Evolutionary conservation across 331 rosid species (phyloP), one percentile per base, ranked within the genome.

Genomic region (Pyrus hybrid): DNA sequence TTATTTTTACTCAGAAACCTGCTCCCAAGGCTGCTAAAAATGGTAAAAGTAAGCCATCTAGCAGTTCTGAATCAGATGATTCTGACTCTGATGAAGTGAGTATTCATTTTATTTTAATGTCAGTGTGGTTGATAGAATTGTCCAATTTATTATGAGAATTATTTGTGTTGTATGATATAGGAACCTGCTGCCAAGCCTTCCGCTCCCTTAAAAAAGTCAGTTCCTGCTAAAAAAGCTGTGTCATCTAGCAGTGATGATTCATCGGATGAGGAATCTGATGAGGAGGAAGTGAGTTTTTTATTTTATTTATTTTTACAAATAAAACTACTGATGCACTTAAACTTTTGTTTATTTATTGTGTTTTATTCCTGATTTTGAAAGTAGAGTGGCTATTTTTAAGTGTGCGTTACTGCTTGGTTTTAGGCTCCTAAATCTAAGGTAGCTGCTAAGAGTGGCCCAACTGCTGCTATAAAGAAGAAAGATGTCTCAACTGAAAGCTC

Each of bases 351-450:
- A 47, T 11, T 35, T 11, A n/a, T 17, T 18, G 3, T 32, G 25
- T 25, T 61, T 13, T 8, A 37, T 45, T 30, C 23, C 1, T 35
- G 2, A 3, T 77, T 5, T 67, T 37, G 13, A 35, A 57, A 7
- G 4, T 5, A 45, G 21, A 30, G 13, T 5, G 16, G 5, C 51
- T 13, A 1, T 16, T 66, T 66, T 2, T 21, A 66, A 66, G 8
- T 12, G 53, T 33, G 8, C 5, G 14, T n/a, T 29, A 47, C 43
- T 13, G 20, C 4, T 6, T 62, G 56, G 5, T 29, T 60, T 14
- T 37, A 87, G 92, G 89, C 32, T 16, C 91, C 86, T 22, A 87
- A 87, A 66, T 1, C 81, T 12, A 84, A 88, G 79, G 82, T 30
- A 45, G 70, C 85, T 79, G 83, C 7, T 7, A 87, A 87, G 80